Evolutionary conservation across 2,329 filamentous ascomycete species (phyloP).

Genomic region (Alternaria dauci): DNA sequence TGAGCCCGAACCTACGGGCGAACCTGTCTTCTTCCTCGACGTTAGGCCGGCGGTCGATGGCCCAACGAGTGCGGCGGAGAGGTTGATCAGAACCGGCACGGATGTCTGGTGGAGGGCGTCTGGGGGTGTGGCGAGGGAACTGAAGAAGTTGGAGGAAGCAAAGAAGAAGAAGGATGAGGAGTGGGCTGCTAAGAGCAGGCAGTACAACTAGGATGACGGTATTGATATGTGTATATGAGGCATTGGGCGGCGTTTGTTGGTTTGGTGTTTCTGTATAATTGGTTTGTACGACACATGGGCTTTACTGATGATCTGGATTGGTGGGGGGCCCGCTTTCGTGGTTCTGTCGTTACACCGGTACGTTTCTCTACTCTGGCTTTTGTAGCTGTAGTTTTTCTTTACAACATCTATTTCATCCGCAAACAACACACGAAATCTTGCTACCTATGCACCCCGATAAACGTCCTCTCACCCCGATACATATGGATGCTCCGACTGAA

Average conservation of each 20-base stretch:
- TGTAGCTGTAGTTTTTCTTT: not conserved
- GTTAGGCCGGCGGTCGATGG: slow-evolving; percentile 88
- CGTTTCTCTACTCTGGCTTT: not conserved
- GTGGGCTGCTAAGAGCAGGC: slow-evolving; percentile 27
- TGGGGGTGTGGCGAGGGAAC: slow-evolving; percentile 70
- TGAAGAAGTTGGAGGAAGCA: slow-evolving; percentile 45
- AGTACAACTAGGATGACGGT: slow-evolving; percentile 33
- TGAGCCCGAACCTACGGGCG: slow-evolving; percentile 80
- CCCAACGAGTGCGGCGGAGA: slow-evolving; percentile 80
- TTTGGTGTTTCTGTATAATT: not conserved
- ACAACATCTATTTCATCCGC: not conserved
- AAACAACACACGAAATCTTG: not conserved
- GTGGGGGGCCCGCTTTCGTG: no score
- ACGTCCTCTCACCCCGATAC: slow-evolving; percentile 45
- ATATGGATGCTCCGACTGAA: slow-evolving; percentile 45
- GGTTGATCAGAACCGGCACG: slow-evolving; percentile 86
- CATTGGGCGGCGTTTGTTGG: slow-evolving; percentile 6
- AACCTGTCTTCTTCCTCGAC: slow-evolving; percentile 95
- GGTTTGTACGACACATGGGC: not conserved
- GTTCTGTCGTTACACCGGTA: not conserved
- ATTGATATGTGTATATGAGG: not conserved
- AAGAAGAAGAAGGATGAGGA: slow-evolving; percentile 43
- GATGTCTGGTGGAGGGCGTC: slow-evolving; percentile 94
- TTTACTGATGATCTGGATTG: not conserved
- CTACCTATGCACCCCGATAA: slow-evolving; percentile 44